Conservation (phyloP, 2,329 filamentous ascomycete species). For the Penicillium paneum region DNA sequence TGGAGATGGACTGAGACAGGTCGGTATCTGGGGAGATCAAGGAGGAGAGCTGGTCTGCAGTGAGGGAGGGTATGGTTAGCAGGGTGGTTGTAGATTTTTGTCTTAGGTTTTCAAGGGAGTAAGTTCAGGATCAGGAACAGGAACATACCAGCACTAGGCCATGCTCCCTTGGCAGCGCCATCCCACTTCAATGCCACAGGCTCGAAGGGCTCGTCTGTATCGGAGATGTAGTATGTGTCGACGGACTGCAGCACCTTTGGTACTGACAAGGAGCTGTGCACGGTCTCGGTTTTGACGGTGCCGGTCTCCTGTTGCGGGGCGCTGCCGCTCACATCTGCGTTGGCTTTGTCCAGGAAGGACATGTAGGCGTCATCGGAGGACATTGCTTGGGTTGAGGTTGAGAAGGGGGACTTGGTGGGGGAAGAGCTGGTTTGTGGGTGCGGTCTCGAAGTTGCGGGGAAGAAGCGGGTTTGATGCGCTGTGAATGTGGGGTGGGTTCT, state of each 20-base stretch:
- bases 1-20: conserved; percentile 50
- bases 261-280: conserved; percentile 53
- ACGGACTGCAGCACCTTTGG: conserved; percentile 58
- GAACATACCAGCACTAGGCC: conserved; percentile 36
- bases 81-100: background rate
- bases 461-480: background rate
- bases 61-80: conserved; percentile 7
- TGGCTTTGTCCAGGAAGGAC: conserved; percentile 82
- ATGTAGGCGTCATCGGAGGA: conserved; percentile 75
- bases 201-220: conserved; percentile 82
- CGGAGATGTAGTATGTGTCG: conserved; percentile 69
- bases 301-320: conserved; percentile 18
- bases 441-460: conserved; percentile 10
- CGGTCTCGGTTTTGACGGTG: conserved; percentile 36
- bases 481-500: background rate
- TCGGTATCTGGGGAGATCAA: conserved; percentile 51
- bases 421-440: conserved; percentile 2
- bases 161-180: conserved; percentile 31
- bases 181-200: conserved; percentile 65
- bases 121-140: background rate
- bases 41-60: conserved; percentile 64
- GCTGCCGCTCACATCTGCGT: conserved; percentile 57
- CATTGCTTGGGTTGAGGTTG: conserved; percentile 33
- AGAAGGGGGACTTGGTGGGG: conserved; percentile 10
- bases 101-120: background rate